phyloP scores from a whole-genome alignment of 2,329 filamentous ascomycete genomes.

The Grosmannia clavigera region DNA sequence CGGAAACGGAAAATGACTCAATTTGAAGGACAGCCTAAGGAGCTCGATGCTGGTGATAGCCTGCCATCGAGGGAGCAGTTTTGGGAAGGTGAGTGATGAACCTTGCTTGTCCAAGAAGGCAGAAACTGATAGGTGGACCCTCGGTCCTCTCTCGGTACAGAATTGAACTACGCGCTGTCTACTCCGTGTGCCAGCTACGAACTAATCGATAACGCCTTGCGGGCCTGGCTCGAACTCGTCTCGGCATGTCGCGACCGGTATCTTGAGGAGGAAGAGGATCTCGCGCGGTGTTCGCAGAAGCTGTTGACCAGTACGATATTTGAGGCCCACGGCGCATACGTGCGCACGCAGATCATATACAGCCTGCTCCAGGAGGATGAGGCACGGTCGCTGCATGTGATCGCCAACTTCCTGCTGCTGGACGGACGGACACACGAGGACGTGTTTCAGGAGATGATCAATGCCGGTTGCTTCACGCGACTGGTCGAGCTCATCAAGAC shows the following conservation, averaged over 20 bases:
- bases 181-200: slow-evolving; percentile 38
- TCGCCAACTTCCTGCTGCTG: slow-evolving; percentile 72
- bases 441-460: slow-evolving; percentile 77
- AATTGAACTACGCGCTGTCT: slow-evolving; percentile 34
- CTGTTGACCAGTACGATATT: slow-evolving; percentile 70
- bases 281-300: slow-evolving; percentile 67
- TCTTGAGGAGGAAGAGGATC: slow-evolving; percentile 63
- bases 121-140: background rate
- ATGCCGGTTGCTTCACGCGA: slow-evolving; percentile 70
- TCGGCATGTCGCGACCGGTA: slow-evolving; percentile 65
- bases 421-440: slow-evolving; percentile 70
- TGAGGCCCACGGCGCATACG: slow-evolving; percentile 63
- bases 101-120: background rate
- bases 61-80: background rate
- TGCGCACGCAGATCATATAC: slow-evolving; percentile 85
- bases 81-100: slow-evolving; percentile 2
- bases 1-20: background rate
- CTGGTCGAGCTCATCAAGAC: slow-evolving; percentile 69
- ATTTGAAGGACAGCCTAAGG: background rate
- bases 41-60: background rate
- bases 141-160: slow-evolving; percentile 18
- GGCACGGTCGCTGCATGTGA: slow-evolving; percentile 62
- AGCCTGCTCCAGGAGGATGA: slow-evolving; percentile 87
- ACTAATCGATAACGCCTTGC: slow-evolving; percentile 70
- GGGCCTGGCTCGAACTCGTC: slow-evolving; percentile 70